These are phyloP conservation scores for Chalciporus piperatus DNA, from an alignment of 768 basidiomycete species.

Conservation along the genomic window DNA sequence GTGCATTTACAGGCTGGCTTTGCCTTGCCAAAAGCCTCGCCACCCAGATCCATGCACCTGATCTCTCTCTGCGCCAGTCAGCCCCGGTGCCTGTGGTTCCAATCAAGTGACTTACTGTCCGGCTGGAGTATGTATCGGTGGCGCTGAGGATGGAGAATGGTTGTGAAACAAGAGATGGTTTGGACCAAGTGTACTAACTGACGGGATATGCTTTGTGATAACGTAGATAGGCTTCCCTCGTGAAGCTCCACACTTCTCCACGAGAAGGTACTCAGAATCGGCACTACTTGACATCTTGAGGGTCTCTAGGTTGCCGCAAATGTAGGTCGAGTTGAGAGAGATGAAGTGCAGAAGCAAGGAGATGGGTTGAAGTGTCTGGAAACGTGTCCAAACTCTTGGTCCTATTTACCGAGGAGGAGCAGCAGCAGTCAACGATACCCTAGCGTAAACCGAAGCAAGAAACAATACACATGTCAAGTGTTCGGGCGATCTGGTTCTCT, in stretches of 20 bases:
- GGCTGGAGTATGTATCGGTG: constrained; percentile 30
- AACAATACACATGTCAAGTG: constrained; percentile 29
- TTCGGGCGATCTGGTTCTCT: constrained; percentile 13
- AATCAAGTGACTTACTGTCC: constrained; percentile 28
- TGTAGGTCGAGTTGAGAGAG: constrained; percentile 14
- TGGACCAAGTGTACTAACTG: constrained; percentile 23
- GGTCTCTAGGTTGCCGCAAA: constrained; percentile 10
- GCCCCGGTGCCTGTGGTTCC: background rate
- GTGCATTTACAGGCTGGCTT: constrained; percentile 40
- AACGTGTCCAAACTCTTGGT: constrained; percentile 26
- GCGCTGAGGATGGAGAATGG: constrained; percentile 22
- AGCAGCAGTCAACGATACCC: constrained; percentile 26
- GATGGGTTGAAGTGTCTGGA: background rate
- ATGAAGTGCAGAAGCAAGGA: constrained; percentile 10
- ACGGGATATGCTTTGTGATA: constrained; percentile 42
- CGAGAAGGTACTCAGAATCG: constrained; percentile 33
- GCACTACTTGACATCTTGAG: constrained; percentile 20
- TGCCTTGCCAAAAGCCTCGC: constrained; percentile 40
- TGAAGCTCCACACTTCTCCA: constrained; percentile 41
- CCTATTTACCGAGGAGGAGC: constrained; percentile 29
- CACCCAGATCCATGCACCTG: constrained; percentile 42
- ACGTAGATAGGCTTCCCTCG: constrained; percentile 43
- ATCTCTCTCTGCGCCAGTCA: constrained; percentile 37
- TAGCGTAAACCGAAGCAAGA: constrained; percentile 25
- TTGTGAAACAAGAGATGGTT: constrained; percentile 16